Base-by-base conservation (phyloP, 257 asterid genomes). In the Thymus quinquecostatus region DNA sequence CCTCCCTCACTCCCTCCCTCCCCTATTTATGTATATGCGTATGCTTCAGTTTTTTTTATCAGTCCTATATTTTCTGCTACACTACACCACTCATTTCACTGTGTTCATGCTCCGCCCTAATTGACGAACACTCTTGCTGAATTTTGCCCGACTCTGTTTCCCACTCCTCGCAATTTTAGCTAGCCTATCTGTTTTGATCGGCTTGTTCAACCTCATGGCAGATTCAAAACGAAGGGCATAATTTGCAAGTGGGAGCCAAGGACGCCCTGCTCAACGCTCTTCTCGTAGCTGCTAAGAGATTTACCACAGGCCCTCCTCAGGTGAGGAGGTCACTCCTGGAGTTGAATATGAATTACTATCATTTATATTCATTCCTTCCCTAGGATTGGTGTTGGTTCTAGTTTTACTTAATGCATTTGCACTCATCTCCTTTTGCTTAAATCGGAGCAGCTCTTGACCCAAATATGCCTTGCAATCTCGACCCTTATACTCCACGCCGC, bases 401-500 rank as follows among this genome's bases (percentile, higher is more conserved):
- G 21, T 21, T 21, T 60, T 36, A 2, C 6, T 60, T 0, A 34
- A 56, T 6, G 28, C 7, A 21, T 75, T 68, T 70, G 68, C 80
- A 83, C 71, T 87, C 70, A 85, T 57, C 54, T 70, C 53, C 51
- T 62, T 64, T 60, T 60, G 63, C 76, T 38, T 21, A 34, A 29
- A 62, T 11, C n/a, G 3, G 65, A 76, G 66, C 96, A 92, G 98
- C 96, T 92, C 67, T 79, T 92, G 68, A 92, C 98, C 40, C 98
- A 92, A 88, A 85, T 92, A 28, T 92, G 98, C 82, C 96, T 92
- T 77, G 95, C 98, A 66, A 91, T 89, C 75, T 85, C 96, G 56
- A 79, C 88, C 49, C 91, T 92, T 63, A 80, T 88, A 63, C 88
- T 92, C 78, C 90, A 80, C 77, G 94, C 96, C 38, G 92, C 79